These are phyloP conservation scores for Vitis vinifera DNA, from an alignment of 164 flowering plant species.

Conservation along the genomic window ASM3070453v1 NC_081822.1:10443001-10443500, in stretches of 20 bases:
- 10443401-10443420: not conserved
- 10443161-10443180: constrained; percentile 9
- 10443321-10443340: constrained; percentile 56
- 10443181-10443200: constrained; percentile 10
- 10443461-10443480: constrained; percentile 5
- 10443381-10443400: constrained; percentile 27
- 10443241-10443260: constrained; percentile 9
- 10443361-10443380: constrained; percentile 55
- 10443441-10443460: constrained; percentile 17
- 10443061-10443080: constrained; percentile 85
- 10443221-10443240: constrained; percentile 1
- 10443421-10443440: constrained; percentile 4
- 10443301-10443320: constrained; percentile 51
- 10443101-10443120: constrained; percentile 84
- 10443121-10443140: constrained; percentile 51
- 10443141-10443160: constrained; percentile 19
- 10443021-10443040: constrained; percentile 75
- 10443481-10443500: constrained; percentile 31
- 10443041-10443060: constrained; percentile 61
- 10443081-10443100: constrained; percentile 82
- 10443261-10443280: constrained; percentile 4
- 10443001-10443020: constrained; percentile 87
- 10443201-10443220: not conserved
- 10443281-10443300: constrained; percentile 12
- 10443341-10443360: constrained; percentile 60